These are phyloP conservation scores for Talaromyces rugulosus DNA, from an alignment of 2,329 filamentous ascomycete species.

Conservation along the genomic window DNA sequence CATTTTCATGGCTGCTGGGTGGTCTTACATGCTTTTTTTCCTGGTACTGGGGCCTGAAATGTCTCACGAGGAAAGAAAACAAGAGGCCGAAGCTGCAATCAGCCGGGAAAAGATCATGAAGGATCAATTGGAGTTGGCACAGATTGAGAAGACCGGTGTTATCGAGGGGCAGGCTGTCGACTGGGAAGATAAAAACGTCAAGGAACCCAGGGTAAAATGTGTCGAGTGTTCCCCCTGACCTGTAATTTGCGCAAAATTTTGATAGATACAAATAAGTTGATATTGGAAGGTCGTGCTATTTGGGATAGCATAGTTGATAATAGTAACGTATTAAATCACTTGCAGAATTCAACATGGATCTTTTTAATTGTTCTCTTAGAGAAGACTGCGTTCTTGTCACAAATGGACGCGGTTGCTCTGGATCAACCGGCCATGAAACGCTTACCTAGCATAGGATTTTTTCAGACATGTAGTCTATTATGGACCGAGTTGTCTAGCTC, in stretches of 20 bases:
- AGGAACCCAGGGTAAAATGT: neutral
- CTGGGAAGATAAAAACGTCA: neutral
- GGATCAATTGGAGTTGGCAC: neutral
- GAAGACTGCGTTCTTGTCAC: too few relatives aligned
- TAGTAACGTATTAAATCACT: neutral
- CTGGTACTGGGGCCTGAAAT: constrained; percentile 29
- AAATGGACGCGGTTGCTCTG: too few relatives aligned
- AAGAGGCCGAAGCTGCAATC: constrained; percentile 19
- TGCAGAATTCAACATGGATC: neutral
- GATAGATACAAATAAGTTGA: neutral
- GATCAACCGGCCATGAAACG: too few relatives aligned
- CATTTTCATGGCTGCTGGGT: constrained; percentile 26
- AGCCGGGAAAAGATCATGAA: constrained; percentile 15
- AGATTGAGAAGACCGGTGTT: neutral
- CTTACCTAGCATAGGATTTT: too few relatives aligned
- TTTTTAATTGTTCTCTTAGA: too few relatives aligned
- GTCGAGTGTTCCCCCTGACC: neutral
- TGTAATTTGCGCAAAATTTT: neutral
- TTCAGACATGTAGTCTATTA: too few relatives aligned
- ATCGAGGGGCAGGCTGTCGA: neutral
- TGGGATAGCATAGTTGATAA: neutral
- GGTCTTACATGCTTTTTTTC: constrained; percentile 29
- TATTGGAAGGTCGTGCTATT: neutral
- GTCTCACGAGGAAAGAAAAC: constrained; percentile 23
- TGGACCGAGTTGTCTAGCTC: too few relatives aligned